Evolutionary conservation across 768 basidiomycete species (phyloP).

Genomic region (Panaeolus papilionaceus): DNA sequence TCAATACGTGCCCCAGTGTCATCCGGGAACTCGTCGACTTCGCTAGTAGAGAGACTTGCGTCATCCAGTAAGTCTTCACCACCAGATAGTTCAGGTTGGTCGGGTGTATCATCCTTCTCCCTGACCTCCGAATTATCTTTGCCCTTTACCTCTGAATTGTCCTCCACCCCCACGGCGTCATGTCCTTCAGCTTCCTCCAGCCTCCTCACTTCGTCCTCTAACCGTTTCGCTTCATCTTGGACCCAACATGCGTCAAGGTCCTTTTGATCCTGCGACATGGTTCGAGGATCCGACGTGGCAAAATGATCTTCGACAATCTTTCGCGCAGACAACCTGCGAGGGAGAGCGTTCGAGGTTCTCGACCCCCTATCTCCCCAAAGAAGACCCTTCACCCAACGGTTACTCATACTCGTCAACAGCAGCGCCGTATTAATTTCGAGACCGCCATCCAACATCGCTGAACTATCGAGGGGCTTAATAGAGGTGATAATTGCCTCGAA

Average conservation of each 20-base stretch:
- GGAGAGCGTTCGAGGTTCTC: background rate
- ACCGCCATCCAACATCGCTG: background rate
- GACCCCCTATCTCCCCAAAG: background rate
- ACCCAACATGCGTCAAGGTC: slow-evolving; percentile 21
- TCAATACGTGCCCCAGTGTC: no score
- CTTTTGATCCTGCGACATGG: no score
- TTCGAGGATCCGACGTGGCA: no score
- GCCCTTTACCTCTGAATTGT: no score
- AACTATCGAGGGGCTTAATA: background rate
- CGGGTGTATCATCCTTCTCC: no score
- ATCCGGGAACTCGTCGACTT: no score
- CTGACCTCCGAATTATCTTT: no score
- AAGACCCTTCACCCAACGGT: background rate
- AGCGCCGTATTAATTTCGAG: background rate
- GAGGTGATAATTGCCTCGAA: background rate
- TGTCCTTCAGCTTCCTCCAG: slow-evolving; percentile 1
- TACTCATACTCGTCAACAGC: background rate
- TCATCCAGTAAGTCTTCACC: no score
- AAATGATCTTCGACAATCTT: background rate
- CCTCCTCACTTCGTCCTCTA: slow-evolving; percentile 19
- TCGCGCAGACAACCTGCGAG: background rate
- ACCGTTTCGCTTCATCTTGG: slow-evolving; percentile 15
- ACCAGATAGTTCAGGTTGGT: no score
- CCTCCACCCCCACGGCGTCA: no score
- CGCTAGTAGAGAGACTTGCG: no score